Evolutionary conservation across 2,329 filamentous ascomycete species (phyloP).

Genomic region (Cercospora beticola): DNA sequence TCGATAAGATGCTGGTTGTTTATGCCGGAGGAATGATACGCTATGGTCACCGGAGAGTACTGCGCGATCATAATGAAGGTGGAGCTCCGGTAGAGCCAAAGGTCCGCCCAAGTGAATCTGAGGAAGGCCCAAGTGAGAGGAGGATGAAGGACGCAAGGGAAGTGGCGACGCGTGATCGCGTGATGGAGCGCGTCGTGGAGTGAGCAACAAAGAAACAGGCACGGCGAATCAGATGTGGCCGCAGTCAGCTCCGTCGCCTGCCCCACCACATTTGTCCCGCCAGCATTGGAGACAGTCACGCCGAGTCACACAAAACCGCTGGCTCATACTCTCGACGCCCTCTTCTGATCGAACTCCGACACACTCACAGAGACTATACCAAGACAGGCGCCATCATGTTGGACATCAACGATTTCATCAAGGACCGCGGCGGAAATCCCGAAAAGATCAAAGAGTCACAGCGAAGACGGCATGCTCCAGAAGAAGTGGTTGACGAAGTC

Average conservation of each 20-base stretch:
- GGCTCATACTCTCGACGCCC: not conserved
- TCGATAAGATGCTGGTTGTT: not conserved
- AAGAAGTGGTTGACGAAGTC: slow-evolving; percentile 85
- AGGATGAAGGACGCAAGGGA: not conserved
- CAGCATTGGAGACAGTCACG: slow-evolving; percentile 4
- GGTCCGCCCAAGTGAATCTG: not conserved
- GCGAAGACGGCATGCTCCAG: slow-evolving; percentile 73
- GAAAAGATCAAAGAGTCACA: slow-evolving; percentile 92
- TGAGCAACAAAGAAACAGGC: not conserved
- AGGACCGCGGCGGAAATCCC: slow-evolving; percentile 86
- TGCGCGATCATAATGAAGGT: slow-evolving; percentile 7
- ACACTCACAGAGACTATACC: not conserved
- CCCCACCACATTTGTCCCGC: slow-evolving; percentile 8
- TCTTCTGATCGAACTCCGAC: not conserved
- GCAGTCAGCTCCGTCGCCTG: not conserved
- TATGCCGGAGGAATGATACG: not conserved
- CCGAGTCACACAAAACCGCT: not conserved
- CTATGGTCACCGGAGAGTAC: not conserved
- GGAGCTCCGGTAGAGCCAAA: not conserved
- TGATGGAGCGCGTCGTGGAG: slow-evolving; percentile 3
- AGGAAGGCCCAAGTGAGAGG: not conserved
- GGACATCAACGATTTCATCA: slow-evolving; percentile 54
- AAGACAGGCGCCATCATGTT: slow-evolving; percentile 36
- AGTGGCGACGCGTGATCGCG: slow-evolving; percentile 5
- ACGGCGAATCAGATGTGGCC: not conserved